Conservation (phyloP, 345 rosid genomes). For the Murraya koenigii region DNA sequence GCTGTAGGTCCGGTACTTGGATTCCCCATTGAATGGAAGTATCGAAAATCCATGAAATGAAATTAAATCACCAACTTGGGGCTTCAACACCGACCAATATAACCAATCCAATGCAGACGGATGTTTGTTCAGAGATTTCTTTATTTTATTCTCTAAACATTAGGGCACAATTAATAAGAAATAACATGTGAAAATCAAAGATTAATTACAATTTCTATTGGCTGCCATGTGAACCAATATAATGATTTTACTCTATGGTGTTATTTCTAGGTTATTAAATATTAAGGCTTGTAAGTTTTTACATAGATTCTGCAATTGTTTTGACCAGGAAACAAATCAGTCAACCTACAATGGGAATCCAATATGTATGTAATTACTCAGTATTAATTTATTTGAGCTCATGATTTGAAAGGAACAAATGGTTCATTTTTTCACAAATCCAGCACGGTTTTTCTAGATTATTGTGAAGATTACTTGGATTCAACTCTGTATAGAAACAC, state of each 20-base stretch:
- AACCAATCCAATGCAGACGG: slow-evolving; percentile 56
- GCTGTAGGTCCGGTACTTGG: slow-evolving; percentile 26
- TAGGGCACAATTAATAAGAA: slow-evolving; percentile 40
- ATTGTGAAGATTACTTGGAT: slow-evolving; percentile 16
- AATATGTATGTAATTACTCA: neutral
- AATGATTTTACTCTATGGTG: neutral
- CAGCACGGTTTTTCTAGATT: slow-evolving; percentile 18
- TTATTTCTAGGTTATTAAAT: neutral
- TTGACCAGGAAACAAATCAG: slow-evolving; percentile 34
- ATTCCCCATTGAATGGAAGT: slow-evolving; percentile 20
- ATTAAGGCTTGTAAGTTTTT: neutral
- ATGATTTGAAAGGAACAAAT: slow-evolving; percentile 30
- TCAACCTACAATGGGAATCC: slow-evolving; percentile 33
- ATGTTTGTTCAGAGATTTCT: slow-evolving; percentile 42
- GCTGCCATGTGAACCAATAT: slow-evolving; percentile 15
- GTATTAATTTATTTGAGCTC: neutral
- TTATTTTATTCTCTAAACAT: slow-evolving; percentile 19
- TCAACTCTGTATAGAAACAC: neutral
- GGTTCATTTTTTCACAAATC: slow-evolving; percentile 9
- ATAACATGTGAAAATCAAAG: slow-evolving; percentile 38
- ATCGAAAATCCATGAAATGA: slow-evolving; percentile 8
- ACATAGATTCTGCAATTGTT: neutral
- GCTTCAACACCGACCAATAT: slow-evolving; percentile 52
- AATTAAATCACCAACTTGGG: slow-evolving; percentile 10
- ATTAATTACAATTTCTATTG: slow-evolving; percentile 15